Evolutionary conservation across 2,329 filamentous ascomycete species (phyloP).

Genomic region (Colletotrichum endophyticum): DNA sequence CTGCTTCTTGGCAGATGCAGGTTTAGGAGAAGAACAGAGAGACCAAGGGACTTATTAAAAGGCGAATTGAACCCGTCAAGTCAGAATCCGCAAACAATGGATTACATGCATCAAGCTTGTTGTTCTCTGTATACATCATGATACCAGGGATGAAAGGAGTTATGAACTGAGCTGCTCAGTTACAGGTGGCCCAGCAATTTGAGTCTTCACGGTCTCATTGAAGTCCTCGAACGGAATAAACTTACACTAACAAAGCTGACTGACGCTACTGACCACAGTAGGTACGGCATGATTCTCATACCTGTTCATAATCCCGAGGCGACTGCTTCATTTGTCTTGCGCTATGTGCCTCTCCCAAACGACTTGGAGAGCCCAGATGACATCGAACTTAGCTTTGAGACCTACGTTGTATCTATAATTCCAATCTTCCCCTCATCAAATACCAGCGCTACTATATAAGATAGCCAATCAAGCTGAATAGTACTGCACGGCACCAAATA

Average conservation of each 20-base stretch:
- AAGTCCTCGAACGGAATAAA: not conserved
- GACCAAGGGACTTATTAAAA: not conserved
- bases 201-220: not conserved
- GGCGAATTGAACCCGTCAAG: not conserved
- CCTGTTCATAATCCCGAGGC: not conserved
- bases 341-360: not conserved
- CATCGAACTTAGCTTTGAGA: not conserved
- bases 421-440: not conserved
- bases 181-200: not conserved
- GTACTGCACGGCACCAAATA: not conserved
- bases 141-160: too few species aligned
- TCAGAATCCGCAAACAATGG: not conserved
- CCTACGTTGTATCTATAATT: not conserved
- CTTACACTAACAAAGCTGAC: not conserved
- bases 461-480: accelerated
- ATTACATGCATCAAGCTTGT: too few species aligned
- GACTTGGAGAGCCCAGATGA: not conserved
- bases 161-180: not conserved
- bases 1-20: not conserved
- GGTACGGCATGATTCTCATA: not conserved
- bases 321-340: not conserved
- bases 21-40: not conserved
- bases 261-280: not conserved
- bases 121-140: not conserved
- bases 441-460: not conserved